Evolutionary conservation across 495 filamentous ascomycete species (phyloP).

Genomic region (Geopyxis carbonaria): DNA sequence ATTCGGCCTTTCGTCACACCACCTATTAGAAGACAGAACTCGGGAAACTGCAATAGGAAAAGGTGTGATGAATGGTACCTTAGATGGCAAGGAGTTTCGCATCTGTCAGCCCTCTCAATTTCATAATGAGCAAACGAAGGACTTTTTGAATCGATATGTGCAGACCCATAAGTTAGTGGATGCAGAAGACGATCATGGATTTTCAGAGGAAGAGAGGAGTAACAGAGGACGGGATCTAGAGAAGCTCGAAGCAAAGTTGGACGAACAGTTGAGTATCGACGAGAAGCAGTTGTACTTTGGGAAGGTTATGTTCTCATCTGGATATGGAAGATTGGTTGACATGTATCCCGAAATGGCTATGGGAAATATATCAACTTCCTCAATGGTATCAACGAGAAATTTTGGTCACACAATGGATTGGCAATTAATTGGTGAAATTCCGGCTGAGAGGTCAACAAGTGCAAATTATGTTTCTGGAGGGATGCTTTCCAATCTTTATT

Average conservation of each 20-base stretch:
- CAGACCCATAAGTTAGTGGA: neutral
- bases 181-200: neutral
- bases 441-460: neutral
- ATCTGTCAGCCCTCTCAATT: neutral
- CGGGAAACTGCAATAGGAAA: neutral
- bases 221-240: neutral
- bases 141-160: neutral
- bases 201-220: neutral
- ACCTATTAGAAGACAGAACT: slow-evolving; percentile 4
- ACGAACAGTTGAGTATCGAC: too few relatives aligned
- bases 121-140: neutral
- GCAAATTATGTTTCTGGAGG: neutral
- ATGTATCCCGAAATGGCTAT: neutral
- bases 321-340: neutral
- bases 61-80: slow-evolving; percentile 1
- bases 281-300: neutral
- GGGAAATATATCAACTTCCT: neutral
- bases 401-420: slow-evolving; percentile 2
- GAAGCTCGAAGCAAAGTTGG: neutral
- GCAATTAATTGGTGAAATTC: neutral
- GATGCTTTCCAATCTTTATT: neutral
- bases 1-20: slow-evolving; percentile 3
- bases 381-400: too few relatives aligned
- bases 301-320: slow-evolving; percentile 1
- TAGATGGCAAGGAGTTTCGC: neutral